Evolutionary conservation across 2,329 filamentous ascomycete genomes (phyloP).

Genomic region (Falciphora oryzae): DNA sequence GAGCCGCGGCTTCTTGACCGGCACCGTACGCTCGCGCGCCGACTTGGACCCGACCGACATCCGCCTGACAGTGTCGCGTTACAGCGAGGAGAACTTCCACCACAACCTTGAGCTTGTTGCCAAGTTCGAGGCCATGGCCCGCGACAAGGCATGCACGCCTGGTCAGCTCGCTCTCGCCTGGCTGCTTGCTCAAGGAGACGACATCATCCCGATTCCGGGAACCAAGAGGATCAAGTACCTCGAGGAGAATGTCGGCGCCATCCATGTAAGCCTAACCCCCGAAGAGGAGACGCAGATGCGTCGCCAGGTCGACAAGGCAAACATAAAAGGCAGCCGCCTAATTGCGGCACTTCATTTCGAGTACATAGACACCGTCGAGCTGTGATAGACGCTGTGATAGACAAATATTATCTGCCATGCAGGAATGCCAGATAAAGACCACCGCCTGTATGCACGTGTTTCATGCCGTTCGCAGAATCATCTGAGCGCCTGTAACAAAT

Average conservation of each 20-base stretch:
- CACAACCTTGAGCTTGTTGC: slow-evolving; percentile 52
- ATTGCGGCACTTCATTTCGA: background rate
- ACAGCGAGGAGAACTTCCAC: slow-evolving; percentile 44
- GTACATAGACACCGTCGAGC: slow-evolving; percentile 9
- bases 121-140: slow-evolving; percentile 41
- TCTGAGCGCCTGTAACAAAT: slow-evolving; percentile 13
- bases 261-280: slow-evolving; percentile 25
- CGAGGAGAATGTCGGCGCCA: slow-evolving; percentile 36
- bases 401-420: too few relatives aligned
- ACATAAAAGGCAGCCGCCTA: slow-evolving; percentile 14
- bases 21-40: slow-evolving; percentile 35
- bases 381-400: background rate
- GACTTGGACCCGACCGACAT: slow-evolving; percentile 41
- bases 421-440: too few relatives aligned
- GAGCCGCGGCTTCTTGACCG: slow-evolving; percentile 52
- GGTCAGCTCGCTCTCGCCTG: slow-evolving; percentile 58
- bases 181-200: slow-evolving; percentile 53
- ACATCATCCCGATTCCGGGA: slow-evolving; percentile 54
- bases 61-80: slow-evolving; percentile 41
- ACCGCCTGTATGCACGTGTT: too few relatives aligned
- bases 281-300: slow-evolving; percentile 31
- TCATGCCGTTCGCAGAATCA: too few relatives aligned
- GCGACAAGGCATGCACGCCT: slow-evolving; percentile 47
- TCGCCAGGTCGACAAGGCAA: slow-evolving; percentile 18
- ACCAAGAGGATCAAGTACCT: slow-evolving; percentile 42